Conservation (phyloP, 2,329 filamentous ascomycete genomes). For the Myriosclerotinia duriaeana region DNA sequence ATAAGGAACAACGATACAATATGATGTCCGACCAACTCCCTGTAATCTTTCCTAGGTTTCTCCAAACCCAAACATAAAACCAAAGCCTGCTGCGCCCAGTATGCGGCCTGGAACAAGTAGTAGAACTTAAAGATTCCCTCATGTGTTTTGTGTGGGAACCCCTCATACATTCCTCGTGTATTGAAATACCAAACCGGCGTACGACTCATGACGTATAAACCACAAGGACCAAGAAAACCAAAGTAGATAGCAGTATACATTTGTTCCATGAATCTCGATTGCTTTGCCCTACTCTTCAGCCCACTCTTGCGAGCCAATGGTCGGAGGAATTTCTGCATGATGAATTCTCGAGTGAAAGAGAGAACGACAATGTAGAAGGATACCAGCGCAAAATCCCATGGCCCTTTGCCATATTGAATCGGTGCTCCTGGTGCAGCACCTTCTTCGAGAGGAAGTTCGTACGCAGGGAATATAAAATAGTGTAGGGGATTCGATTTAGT, state of each 20-base stretch:
- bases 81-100: constrained; percentile 93
- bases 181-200: constrained; percentile 96
- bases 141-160: constrained; percentile 80
- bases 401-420: constrained; percentile 81
- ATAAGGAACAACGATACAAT: constrained; percentile 85
- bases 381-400: constrained; percentile 81
- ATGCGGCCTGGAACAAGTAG: constrained; percentile 88
- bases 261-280: constrained; percentile 92
- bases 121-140: constrained; percentile 86
- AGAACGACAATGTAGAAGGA: constrained; percentile 85
- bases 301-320: constrained; percentile 71
- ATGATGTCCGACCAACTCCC: constrained; percentile 87
- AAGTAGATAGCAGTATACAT: constrained; percentile 93
- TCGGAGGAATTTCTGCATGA: constrained; percentile 86
- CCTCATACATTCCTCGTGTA: constrained; percentile 84
- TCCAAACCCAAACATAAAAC: constrained; percentile 86
- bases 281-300: constrained; percentile 72
- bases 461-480: constrained; percentile 85
- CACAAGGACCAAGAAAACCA: constrained; percentile 74
- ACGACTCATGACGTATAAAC: constrained; percentile 84
- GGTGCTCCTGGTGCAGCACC: constrained; percentile 45
- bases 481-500: constrained; percentile 74
- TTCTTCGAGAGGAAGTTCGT: constrained; percentile 61
- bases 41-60: constrained; percentile 92
- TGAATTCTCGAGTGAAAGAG: constrained; percentile 89